Evolutionary conservation across 2,329 filamentous ascomycete species (phyloP).

Genomic region (Exserohilum turcica): DNA sequence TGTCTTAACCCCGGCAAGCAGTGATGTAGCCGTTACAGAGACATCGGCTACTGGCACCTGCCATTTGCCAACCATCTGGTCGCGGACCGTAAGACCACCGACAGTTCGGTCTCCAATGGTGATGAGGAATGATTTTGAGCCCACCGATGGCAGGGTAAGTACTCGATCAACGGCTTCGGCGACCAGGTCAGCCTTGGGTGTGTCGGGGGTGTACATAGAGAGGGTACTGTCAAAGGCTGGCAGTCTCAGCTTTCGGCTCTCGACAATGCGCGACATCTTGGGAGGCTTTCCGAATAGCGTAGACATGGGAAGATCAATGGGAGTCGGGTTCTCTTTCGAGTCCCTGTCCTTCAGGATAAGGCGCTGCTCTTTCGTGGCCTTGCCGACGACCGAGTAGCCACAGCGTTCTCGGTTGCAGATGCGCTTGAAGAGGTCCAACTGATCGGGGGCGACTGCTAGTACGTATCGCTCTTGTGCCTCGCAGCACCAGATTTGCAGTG

Average conservation of each 20-base stretch:
- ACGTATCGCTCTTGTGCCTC: conserved; percentile 98
- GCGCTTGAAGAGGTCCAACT: conserved; percentile 72
- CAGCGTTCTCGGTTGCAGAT: conserved; percentile 83
- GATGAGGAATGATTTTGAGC: conserved; percentile 96
- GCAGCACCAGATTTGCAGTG: conserved; percentile 96
- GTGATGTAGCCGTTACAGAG: conserved; percentile 84
- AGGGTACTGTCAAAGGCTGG: conserved; percentile 77
- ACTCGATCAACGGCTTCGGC: conserved; percentile 78
- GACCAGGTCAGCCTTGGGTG: conserved; percentile 59
- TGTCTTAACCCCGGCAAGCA: conserved; percentile 71
- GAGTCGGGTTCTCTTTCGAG: conserved; percentile 72
- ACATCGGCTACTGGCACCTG: conserved; percentile 93
- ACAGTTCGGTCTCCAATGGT: conserved; percentile 94
- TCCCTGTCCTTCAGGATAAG: conserved; percentile 83
- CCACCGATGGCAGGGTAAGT: conserved; percentile 83
- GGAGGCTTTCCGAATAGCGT: conserved; percentile 86
- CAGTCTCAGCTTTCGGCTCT: conserved; percentile 70
- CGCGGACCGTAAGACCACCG: conserved; percentile 83
- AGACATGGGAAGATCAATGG: conserved; percentile 88
- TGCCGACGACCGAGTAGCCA: conserved; percentile 88
- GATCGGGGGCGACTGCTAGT: conserved; percentile 79
- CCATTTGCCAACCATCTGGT: conserved; percentile 97
- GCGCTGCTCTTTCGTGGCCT: conserved; percentile 71
- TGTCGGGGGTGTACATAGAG: conserved; percentile 66
- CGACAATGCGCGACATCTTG: conserved; percentile 76